These are phyloP conservation scores for Xylaria palmicola DNA, from an alignment of 495 filamentous ascomycete genomes.

Conservation along the genomic window DNA sequence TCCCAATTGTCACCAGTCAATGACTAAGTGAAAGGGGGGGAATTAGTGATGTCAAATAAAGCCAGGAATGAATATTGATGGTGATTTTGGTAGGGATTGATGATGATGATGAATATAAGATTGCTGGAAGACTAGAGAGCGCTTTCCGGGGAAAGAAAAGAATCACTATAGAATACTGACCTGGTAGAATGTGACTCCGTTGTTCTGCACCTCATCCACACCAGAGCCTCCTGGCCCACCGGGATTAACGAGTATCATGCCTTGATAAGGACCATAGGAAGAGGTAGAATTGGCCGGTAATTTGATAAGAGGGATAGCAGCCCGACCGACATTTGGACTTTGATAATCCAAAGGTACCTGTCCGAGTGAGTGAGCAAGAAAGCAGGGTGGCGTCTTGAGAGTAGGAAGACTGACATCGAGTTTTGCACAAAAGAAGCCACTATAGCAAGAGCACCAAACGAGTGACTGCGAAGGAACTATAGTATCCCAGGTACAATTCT, in stretches of 20 bases:
- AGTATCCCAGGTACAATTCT: conserved; percentile 14
- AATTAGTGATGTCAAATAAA: conserved; percentile 15
- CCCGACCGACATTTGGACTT: conserved; percentile 9
- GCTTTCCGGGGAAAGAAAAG: too few relatives aligned
- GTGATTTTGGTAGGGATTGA: too few relatives aligned
- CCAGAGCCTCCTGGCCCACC: conserved; percentile 41
- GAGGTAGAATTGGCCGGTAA: conserved; percentile 31
- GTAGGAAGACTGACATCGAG: conserved; percentile 8
- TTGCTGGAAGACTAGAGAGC: too few relatives aligned
- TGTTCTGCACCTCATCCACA: conserved; percentile 11
- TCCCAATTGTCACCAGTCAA: conserved; percentile 18
- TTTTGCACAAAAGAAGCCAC: conserved; percentile 15
- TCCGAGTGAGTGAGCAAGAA: background rate
- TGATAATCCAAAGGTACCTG: conserved; percentile 18
- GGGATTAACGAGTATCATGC: conserved; percentile 40
- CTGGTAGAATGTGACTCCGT: conserved; percentile 3
- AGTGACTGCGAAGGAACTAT: conserved; percentile 15
- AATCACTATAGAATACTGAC: conserved; percentile 4
- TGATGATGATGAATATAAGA: too few relatives aligned
- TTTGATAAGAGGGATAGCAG: conserved; percentile 5
- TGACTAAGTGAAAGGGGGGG: conserved; percentile 18
- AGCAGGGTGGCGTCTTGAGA: background rate
- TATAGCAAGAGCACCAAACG: conserved; percentile 11
- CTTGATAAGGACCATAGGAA: conserved; percentile 12
- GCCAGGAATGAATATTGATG: background rate